Evolutionary conservation across 1,284 basidiomycete species (phyloP), one percentile per base, ranked within the genome.

Genomic region (Ustilago shanxiensis): DNA sequence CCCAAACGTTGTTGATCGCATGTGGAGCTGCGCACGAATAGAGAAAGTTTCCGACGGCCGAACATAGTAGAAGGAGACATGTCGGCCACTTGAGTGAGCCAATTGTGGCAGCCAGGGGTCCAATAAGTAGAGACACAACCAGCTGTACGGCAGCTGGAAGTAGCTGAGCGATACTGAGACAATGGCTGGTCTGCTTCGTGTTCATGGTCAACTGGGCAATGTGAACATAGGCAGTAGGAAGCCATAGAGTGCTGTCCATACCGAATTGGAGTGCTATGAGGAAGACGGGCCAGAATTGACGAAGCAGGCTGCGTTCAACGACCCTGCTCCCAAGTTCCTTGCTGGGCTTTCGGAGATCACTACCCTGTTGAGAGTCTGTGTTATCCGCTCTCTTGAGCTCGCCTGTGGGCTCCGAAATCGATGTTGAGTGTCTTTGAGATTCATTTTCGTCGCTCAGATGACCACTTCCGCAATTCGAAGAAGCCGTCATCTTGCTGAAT

Each of bases 191-290:
- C 39, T 55, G 37, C 9, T 20, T 37, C 22, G 39, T 13, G 29
- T 16, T 37, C 22, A 52, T 35, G 41, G 53, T 62, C 50, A 26
- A 49, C 14, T 47, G 54, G 16, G 51, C 41, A 47, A 64, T 64
- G 22, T 56, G 47, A 14, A 28, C 53, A 45, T 50, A 64, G 14
- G 54, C 61, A 16, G 61, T 64, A 7, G 61, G 61, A 16, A 64
- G 61, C 61, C 61, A 64, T n/a, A 64, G 61, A 10, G 61, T 64
- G 45, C 53, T 50, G 61, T 64, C 61, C 53, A 64, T 49, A n/a
- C 61, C 61, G 26, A 64, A 64, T 53, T 64, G 61, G 22, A 64
- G 31, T 31, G 61, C 61, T 20, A 64, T 50, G 14, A 64, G 54
- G 33, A 41, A 51, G 26, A 56, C 47, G 1, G 54, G 54, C 22